Evolutionary conservation across 305 asterid genomes (phyloP).

Genomic region (Fraxinus albicans): DNA sequence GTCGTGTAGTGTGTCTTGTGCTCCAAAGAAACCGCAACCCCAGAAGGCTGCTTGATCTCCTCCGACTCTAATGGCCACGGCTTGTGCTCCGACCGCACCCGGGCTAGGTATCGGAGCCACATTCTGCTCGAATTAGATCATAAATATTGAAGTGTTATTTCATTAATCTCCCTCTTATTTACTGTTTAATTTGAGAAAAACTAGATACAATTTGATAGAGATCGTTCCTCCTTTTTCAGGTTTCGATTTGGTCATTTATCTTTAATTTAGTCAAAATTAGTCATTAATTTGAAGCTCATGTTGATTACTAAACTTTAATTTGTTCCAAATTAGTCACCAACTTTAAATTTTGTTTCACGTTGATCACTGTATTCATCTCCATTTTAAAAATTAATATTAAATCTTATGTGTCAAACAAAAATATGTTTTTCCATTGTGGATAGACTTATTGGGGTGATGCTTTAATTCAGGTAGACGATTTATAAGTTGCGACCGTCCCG

Average conservation of each 20-base stretch:
- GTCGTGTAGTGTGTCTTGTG: conserved; percentile 86
- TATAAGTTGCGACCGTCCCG: background rate
- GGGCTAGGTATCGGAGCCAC: conserved; percentile 79
- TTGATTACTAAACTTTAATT: background rate
- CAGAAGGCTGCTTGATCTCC: conserved; percentile 80
- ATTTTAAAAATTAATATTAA: background rate
- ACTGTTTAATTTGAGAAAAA: background rate
- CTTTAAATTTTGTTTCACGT: background rate
- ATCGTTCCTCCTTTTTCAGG: background rate
- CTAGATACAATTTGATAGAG: background rate
- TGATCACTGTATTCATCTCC: background rate
- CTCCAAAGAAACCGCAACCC: conserved; percentile 95
- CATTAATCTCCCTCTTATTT: background rate
- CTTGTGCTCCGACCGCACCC: conserved; percentile 82
- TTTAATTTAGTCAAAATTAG: background rate
- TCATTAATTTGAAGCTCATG: background rate
- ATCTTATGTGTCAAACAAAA: background rate
- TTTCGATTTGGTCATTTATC: background rate
- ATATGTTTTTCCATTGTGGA: background rate
- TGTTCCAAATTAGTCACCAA: background rate
- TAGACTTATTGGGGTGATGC: background rate
- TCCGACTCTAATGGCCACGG: conserved; percentile 73
- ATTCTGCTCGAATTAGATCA: conserved; percentile 39
- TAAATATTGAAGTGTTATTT: background rate
- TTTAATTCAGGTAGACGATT: background rate